Percentiles rank a stretch among this genome's conserved stretches.
Conservation (phyloP, 768 basidiomycete genomes). For the Auricularia sp. region DNA sequence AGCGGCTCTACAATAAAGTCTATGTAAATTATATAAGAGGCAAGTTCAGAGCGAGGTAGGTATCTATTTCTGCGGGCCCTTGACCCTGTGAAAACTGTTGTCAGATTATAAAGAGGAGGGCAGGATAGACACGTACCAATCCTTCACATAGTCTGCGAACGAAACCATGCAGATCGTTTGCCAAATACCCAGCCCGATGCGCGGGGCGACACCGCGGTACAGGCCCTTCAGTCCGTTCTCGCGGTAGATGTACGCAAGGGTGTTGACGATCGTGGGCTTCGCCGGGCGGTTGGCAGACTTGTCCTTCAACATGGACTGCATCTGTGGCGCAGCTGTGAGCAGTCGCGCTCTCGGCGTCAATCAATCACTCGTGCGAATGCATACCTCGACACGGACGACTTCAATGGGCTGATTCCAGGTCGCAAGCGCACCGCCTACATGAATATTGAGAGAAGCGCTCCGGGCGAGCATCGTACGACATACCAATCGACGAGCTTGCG, state of each 20-base stretch:
- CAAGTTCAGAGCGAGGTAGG: neutral
- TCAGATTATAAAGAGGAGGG: neutral
- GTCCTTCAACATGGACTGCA: conserved; percentile 98
- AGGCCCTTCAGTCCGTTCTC: conserved; percentile 95
- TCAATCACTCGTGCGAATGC: conserved; percentile 5
- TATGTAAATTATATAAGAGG: conserved; percentile 5
- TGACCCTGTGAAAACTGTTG: conserved; percentile 8
- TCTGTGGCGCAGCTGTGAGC: conserved; percentile 37
- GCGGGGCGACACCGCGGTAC: conserved; percentile 95
- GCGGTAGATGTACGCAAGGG: conserved; percentile 87
- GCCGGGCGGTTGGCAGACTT: conserved; percentile 69
- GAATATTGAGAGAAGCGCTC: neutral
- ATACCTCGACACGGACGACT: conserved; percentile 90
- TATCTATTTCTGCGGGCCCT: conserved; percentile 6
- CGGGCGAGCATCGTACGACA: neutral
- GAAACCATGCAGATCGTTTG: conserved; percentile 99
- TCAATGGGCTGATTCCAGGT: conserved; percentile 99
- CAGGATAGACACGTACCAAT: conserved; percentile 40
- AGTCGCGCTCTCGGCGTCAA: neutral
- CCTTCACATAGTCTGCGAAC: conserved; percentile 91
- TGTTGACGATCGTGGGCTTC: conserved; percentile 87
- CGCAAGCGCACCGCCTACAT: conserved; percentile 70
- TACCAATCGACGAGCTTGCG: conserved; percentile 66
- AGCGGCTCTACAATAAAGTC: conserved; percentile 1
- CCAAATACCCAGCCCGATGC: conserved; percentile 93